Conservation (phyloP, 2,329 filamentous ascomycete genomes). For the Verticillium isaacii region DNA sequence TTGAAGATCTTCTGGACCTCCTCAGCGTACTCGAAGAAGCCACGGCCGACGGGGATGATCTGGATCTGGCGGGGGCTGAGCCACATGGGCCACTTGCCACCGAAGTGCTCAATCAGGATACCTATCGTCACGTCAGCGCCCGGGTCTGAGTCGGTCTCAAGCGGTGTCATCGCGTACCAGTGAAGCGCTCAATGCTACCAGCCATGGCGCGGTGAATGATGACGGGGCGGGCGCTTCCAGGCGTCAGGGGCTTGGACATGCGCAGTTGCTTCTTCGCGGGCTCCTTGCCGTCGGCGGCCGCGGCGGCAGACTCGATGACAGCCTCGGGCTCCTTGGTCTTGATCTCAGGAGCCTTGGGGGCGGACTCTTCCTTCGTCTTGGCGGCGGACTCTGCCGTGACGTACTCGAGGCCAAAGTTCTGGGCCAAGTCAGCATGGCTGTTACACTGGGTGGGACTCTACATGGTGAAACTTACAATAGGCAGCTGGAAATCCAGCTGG, state of each 20-base stretch:
- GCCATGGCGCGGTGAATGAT: slow-evolving; percentile 86
- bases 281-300: slow-evolving; percentile 24
- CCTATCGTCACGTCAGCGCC: neutral
- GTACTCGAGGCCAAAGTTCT: slow-evolving; percentile 85
- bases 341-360: slow-evolving; percentile 19
- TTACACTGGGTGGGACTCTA: neutral
- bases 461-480: neutral
- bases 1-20: slow-evolving; percentile 69
- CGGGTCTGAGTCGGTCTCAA: too few species aligned
- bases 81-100: slow-evolving; percentile 88
- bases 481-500: slow-evolving; percentile 77
- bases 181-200: slow-evolving; percentile 54
- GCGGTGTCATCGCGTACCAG: neutral
- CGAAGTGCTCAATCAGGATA: slow-evolving; percentile 82
- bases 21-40: slow-evolving; percentile 58
- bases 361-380: slow-evolving; percentile 19
- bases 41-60: slow-evolving; percentile 59
- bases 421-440: slow-evolving; percentile 14
- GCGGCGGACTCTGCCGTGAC: slow-evolving; percentile 58
- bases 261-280: slow-evolving; percentile 22
- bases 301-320: slow-evolving; percentile 19
- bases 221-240: slow-evolving; percentile 73
- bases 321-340: slow-evolving; percentile 27
- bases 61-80: slow-evolving; percentile 75
- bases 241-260: slow-evolving; percentile 45